Evolutionary conservation across 495 filamentous ascomycete species (phyloP).

Genomic region (Cairneyella variabilis): DNA sequence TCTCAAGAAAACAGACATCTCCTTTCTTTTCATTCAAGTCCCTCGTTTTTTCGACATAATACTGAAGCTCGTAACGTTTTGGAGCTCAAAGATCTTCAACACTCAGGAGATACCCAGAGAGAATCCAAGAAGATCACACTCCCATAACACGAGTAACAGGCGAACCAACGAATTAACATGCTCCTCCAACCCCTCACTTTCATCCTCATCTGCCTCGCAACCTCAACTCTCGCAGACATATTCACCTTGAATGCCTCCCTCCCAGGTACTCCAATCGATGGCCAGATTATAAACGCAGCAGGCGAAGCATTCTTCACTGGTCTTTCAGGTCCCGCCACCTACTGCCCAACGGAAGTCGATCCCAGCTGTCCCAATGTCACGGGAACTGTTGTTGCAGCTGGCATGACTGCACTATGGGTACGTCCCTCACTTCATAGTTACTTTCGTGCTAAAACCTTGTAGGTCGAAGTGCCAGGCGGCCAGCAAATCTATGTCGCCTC

Average conservation of each 20-base stretch:
- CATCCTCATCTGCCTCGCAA: neutral
- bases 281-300: conserved; percentile 14
- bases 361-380: conserved; percentile 3
- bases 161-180: too few species aligned
- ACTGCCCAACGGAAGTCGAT: conserved; percentile 8
- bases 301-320: conserved; percentile 14
- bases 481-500: conserved; percentile 59
- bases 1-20: too few species aligned
- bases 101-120: too few species aligned
- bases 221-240: neutral
- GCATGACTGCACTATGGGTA: conserved; percentile 4
- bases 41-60: too few species aligned
- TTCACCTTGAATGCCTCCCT: conserved; percentile 9
- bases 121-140: too few species aligned
- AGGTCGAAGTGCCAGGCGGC: conserved; percentile 63
- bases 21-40: too few species aligned
- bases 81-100: too few species aligned
- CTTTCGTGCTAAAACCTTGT: neutral
- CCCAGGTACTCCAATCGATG: conserved; percentile 7
- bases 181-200: too few species aligned
- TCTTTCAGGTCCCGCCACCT: conserved; percentile 2
- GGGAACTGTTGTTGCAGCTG: conserved; percentile 6
- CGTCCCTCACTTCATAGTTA: neutral
- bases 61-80: too few species aligned
- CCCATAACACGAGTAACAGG: too few species aligned